A percentile compares a stretch with the other conserved stretches of the same genome.
phyloP scores from a whole-genome alignment of 257 asterid genomes.

The Solanum pennellii region DNA sequence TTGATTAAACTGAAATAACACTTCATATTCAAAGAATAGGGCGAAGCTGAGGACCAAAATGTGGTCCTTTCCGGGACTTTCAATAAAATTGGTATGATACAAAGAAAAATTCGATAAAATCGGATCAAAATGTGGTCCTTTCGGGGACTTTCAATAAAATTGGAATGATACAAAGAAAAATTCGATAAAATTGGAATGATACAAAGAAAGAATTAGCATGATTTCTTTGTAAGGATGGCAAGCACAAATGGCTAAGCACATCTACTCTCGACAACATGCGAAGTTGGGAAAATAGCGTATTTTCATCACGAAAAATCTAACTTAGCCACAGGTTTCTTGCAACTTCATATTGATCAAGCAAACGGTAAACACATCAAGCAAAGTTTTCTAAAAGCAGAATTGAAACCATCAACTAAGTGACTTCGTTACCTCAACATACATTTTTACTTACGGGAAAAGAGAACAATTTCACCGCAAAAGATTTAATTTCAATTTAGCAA shows the following conservation, averaged over 20 bases:
- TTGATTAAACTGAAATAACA: not conserved
- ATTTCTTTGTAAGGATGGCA: not conserved
- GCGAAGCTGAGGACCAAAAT: not conserved
- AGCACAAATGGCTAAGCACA: not conserved
- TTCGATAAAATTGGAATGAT: no score
- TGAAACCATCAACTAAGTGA: not conserved
- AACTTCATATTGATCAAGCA: not conserved
- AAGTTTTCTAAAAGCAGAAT: not conserved
- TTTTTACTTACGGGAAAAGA: no score
- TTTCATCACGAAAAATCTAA: not conserved
- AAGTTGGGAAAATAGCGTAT: not conserved
- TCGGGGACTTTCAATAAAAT: no score
- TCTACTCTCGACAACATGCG: not conserved
- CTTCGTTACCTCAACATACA: not conserved
- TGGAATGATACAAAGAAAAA: no score
- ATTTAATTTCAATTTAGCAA: not conserved
- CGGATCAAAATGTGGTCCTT: no score
- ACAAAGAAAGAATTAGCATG: not conserved
- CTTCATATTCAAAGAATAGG: not conserved
- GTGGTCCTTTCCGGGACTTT: not conserved
- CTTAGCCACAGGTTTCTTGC: not conserved
- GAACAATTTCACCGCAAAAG: not conserved
- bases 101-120: no score
- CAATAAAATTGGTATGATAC: not conserved
- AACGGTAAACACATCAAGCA: not conserved